Evolutionary conservation across 2,329 filamentous ascomycete species (phyloP), one percentile per base, ranked within the genome.

Genomic region (Xylaria sp.): DNA sequence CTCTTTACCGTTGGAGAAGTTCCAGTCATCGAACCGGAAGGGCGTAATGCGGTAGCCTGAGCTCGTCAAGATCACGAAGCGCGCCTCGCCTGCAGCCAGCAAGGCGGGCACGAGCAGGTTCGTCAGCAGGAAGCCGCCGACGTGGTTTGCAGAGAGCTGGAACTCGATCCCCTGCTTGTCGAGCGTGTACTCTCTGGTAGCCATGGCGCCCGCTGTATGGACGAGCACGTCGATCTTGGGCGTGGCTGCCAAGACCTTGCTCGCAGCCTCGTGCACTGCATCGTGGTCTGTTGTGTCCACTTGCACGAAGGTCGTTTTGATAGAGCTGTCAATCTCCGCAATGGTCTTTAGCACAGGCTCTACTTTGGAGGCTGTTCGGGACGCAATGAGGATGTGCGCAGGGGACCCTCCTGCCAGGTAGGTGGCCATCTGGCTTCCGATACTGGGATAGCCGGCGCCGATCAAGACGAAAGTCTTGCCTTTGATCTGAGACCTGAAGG

Each of bases 91-190:
- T 0, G 79, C 79, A 5, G 76, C 75, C 36, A 79, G 68, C 1
- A 86, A 66, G 33, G 79, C 79, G 0, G 81, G 79, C 49, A 83
- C 72, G n/a, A 86, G 77, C 20, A 84, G 76, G 42, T 81, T 80
- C 0, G 83, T 82, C 29, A 85, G 75, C 11, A 83, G 72, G 69
- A 85, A 85, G 36, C 85, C 81, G 0, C 82, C 81, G 13, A 86
- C 67, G 66, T 86, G 80, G 71, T 86, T 86, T n/a, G 80, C 79
- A 7, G 80, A 83, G 2, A 83, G 78, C 61, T 84, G 77, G 4
- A 73, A 71, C 60, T 82, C 80, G 25, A 80, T 74, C 1, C 71
- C 70, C 42, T 74, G 69, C 51, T 73, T 74, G 42, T 75, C 73
- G 5, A 71, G 51, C 3, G 66, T 71, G 50, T 72, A 74, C 42